A percentile compares a stretch with the other conserved stretches of the same genome.
These are phyloP conservation scores for Amniculicola lignicola DNA, from an alignment of 495 filamentous ascomycete species.

Conservation along the genomic window DNA sequence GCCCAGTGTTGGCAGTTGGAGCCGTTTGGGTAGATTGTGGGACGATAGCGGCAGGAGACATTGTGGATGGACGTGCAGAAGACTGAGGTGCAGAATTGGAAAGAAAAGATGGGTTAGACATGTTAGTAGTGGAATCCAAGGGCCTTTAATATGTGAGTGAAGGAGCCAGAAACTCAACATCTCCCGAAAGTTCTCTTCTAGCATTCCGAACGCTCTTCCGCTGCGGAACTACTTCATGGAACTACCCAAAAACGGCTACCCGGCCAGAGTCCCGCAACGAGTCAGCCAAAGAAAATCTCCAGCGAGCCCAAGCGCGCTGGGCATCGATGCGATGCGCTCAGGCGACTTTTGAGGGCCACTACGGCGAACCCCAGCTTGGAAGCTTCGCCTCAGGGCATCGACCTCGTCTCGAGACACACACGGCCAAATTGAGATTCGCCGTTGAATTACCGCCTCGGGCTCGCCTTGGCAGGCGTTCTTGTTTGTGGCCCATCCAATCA, in stretches of 20 bases:
- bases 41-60: slow-evolving; percentile 13
- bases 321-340: too few relatives aligned
- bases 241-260: too few relatives aligned
- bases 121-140: neutral
- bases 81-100: neutral
- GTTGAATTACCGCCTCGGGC: neutral
- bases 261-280: too few relatives aligned
- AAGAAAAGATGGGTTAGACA: neutral
- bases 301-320: too few relatives aligned
- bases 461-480: neutral
- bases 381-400: neutral
- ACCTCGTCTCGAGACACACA: slow-evolving; percentile 11
- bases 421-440: neutral
- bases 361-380: too few relatives aligned
- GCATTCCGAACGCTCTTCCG: neutral
- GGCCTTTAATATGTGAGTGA: slow-evolving; percentile 4
- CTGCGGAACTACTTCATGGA: too few relatives aligned
- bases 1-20: neutral
- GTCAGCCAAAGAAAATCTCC: too few relatives aligned
- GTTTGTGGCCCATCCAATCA: slow-evolving; percentile 1
- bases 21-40: neutral
- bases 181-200: too few relatives aligned
- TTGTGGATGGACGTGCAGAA: neutral
- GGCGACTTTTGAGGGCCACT: too few relatives aligned
- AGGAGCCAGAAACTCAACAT: too few relatives aligned